phyloP scores from a whole-genome alignment of 2,329 filamentous ascomycete species.

The Drechslerella coelobrocha region DNA sequence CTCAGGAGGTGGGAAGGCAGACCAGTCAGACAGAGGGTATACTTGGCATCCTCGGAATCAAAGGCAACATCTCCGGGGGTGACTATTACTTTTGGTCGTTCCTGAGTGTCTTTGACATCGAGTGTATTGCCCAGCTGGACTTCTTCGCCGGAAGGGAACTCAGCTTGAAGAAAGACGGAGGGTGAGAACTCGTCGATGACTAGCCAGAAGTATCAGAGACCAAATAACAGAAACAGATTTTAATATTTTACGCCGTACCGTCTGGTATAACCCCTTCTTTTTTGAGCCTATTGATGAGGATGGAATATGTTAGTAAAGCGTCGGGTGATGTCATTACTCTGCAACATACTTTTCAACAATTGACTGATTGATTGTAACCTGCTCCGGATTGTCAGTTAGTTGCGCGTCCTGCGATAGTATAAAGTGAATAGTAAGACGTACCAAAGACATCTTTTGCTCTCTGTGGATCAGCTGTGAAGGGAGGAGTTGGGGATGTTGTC shows the following conservation, averaged over 20 bases:
- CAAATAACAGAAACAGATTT: slow-evolving; percentile 6
- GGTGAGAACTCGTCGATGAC: slow-evolving; percentile 69
- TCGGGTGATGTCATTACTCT: slow-evolving; percentile 25
- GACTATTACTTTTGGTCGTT: slow-evolving; percentile 57
- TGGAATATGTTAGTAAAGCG: slow-evolving; percentile 8
- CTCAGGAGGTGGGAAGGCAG: slow-evolving; percentile 54
- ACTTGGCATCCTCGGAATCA: slow-evolving; percentile 47
- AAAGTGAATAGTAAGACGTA: slow-evolving; percentile 1
- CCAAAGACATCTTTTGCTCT: slow-evolving; percentile 19
- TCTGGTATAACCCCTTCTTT: slow-evolving; percentile 56
- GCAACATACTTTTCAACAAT: slow-evolving; percentile 52
- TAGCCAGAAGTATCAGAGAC: slow-evolving; percentile 54
- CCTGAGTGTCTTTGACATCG: slow-evolving; percentile 57
- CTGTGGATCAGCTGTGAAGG: slow-evolving; percentile 1
- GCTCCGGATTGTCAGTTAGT: neutral
- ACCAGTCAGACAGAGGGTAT: slow-evolving; percentile 51
- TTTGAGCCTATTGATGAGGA: slow-evolving; percentile 52
- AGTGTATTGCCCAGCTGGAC: slow-evolving; percentile 65
- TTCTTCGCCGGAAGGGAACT: slow-evolving; percentile 61
- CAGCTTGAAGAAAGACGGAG: slow-evolving; percentile 62
- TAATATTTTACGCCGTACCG: slow-evolving; percentile 53
- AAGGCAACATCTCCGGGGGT: slow-evolving; percentile 47
- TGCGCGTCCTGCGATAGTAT: neutral
- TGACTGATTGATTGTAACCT: slow-evolving; percentile 53
- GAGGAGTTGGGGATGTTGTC: slow-evolving; percentile 10